Base-by-base conservation (phyloP, 2,329 filamentous ascomycete genomes). In the Dichotomopilus funicola region DNA sequence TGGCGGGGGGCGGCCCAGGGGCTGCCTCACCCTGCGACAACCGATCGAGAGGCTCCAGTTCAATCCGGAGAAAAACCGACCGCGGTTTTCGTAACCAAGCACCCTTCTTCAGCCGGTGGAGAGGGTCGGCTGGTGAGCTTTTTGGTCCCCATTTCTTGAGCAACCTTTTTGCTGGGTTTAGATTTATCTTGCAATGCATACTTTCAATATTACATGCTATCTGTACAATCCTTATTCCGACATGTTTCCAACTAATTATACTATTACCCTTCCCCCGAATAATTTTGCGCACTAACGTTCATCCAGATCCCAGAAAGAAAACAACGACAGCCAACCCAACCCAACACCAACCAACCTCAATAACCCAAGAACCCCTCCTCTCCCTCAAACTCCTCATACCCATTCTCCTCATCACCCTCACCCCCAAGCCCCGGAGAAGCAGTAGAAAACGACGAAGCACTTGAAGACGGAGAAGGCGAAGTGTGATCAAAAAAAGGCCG, bases 401-500 rank as follows among this genome's bases (percentile, higher is more conserved):
- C 8, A 33, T 3, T 9, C 42, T 40, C 5, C n/a, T 34, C 10
- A 11, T n/a, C 44, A 46, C 10, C 31, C 33, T 6, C 11, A 9
- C 5, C 4, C 5, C 43, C 43, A 10, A 11, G 5, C 11, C 40
- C 40, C 36, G 36, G 11, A 38, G 11, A 8, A 38, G 36, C 36
- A 12, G 8, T 4, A 38, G 36, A 8, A 38, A 12, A 8, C 7
- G 11, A 38, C 42, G 27, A 19, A 31, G 4, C 42, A 11, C 19
- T 27, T 3, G 19, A 27, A 27, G 19, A 27, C 19, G 19, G 19
- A 27, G 19, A 27, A 27, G 19, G 19, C 19, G 19, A 27, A 27
- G 19, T 13, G 51, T 55, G 45, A 47, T 54, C 54, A 11, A 55
- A 62, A 47, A 62, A 63, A 13, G 51, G 47, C 34, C 35, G 2